Conservation (phyloP, 306 rosid genomes). For the Lathyrus sativus region DNA sequence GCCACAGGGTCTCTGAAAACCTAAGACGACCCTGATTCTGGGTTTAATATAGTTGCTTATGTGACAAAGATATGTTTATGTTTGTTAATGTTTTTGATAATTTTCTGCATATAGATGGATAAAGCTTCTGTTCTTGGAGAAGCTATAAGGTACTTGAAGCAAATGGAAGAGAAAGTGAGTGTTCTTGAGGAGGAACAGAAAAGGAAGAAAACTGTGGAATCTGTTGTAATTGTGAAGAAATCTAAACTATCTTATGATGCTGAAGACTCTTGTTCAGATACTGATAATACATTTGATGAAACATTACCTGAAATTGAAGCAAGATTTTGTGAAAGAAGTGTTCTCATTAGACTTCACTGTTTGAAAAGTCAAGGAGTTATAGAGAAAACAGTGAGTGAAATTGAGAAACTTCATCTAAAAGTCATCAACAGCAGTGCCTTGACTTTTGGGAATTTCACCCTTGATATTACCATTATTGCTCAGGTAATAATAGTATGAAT, state of each 20-base stretch:
- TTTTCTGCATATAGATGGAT: constrained; percentile 63
- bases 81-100: neutral
- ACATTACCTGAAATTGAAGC: constrained; percentile 89
- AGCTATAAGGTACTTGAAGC: constrained; percentile 83
- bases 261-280: constrained; percentile 45
- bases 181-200: constrained; percentile 82
- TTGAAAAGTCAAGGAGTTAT: constrained; percentile 71
- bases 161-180: constrained; percentile 78
- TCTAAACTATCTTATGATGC: constrained; percentile 51
- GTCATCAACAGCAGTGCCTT: constrained; percentile 67
- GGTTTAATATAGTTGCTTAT: neutral
- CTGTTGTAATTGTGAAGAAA: constrained; percentile 76
- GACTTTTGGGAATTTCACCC: constrained; percentile 77
- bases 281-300: constrained; percentile 41
- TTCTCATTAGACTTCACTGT: constrained; percentile 85
- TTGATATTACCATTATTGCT: constrained; percentile 83
- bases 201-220: constrained; percentile 60
- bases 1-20: too few relatives aligned
- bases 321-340: constrained; percentile 72
- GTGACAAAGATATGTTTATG: neutral
- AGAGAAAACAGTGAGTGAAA: constrained; percentile 61
- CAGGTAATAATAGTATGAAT: constrained; percentile 46
- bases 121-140: constrained; percentile 99
- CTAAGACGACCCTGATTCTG: neutral
- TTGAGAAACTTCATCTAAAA: constrained; percentile 70